Evolutionary conservation across 352 stramenopile genomes (phyloP), one percentile per base, ranked within the genome.

Genomic region (Phytophthora macrochlamydospora): DNA sequence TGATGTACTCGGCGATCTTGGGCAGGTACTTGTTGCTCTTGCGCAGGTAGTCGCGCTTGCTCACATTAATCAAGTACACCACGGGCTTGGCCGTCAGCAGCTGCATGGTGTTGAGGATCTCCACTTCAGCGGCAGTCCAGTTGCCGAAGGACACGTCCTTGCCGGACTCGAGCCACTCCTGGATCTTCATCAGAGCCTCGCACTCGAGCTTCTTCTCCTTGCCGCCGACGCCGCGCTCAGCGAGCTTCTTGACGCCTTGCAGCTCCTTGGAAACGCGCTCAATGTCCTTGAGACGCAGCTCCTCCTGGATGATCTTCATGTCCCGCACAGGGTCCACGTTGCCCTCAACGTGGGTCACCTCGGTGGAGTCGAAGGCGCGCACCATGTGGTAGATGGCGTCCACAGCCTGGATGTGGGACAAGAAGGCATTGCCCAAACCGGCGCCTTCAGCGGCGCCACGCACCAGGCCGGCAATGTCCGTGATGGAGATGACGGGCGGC

Each of bases 51-150:
- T 98, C 97, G 73, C 97, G 98, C 85, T 99, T 98, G 67, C 88
- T 98, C 53, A 99, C 89, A 81, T 99, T 99, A 46, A 99, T 94
- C 28, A 99, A 84, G 85, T 99, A 99, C 33, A 99, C 97, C n/a
- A 97, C 87, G 1, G 95, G 94, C 84, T 98, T 98, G 45, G 94
- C 93, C 11, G 94, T 98, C 49, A 98, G 63, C 14, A 98, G 75
- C 78, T 98, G 94, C 62, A 97, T 81, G 32, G 75, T 82, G 79
- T 98, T 98, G 7, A 98, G 78, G 5, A 98, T 69, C 33, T 98
- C 93, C 7, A 98, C 90, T 52, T 96, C 88, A 12, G 86, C 78
- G 4, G 88, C 79, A 32, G 58, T 93, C 95, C 95, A 98, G 28
- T 90, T 83, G 50, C 90, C 94, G 57, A 97, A 97, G 33, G 91